A percentile compares a stretch with the other conserved stretches of the same genome.
phyloP scores from a whole-genome alignment of 371 early-diverging fungal species.

The Astathelohania contejeani region DNA sequence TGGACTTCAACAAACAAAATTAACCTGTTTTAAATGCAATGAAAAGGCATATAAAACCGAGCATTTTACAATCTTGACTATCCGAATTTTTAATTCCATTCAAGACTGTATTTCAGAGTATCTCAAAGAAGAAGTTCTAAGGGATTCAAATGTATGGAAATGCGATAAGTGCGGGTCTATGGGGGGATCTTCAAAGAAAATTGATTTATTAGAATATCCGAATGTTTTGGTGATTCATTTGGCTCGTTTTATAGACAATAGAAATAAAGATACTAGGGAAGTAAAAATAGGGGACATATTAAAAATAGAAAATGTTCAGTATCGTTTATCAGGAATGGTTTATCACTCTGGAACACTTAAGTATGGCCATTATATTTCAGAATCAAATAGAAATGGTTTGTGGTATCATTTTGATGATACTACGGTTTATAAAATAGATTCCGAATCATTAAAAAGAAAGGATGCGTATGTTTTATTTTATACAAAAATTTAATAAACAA shows the following conservation, averaged over 20 bases:
- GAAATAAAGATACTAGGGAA: slow-evolving; percentile 19
- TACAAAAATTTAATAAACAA: too few species aligned
- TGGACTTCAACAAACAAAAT: slow-evolving; percentile 16
- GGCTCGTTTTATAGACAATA: slow-evolving; percentile 24
- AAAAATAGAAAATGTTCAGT: background rate
- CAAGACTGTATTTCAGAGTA: background rate
- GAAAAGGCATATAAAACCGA: slow-evolving; percentile 1
- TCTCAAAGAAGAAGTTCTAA: slow-evolving; percentile 1
- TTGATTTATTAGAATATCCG: slow-evolving; percentile 11
- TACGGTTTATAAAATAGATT: background rate
- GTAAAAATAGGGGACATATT: slow-evolving; percentile 15
- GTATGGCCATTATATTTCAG: slow-evolving; percentile 37
- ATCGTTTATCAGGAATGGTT: slow-evolving; percentile 18
- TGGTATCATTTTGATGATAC: slow-evolving; percentile 39
- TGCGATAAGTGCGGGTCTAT: slow-evolving; percentile 10
- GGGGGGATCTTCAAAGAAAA: slow-evolving; percentile 6
- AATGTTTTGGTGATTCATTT: slow-evolving; percentile 29
- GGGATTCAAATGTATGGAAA: background rate
- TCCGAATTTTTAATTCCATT: background rate
- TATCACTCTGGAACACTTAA: slow-evolving; percentile 30
- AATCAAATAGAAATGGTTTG: slow-evolving; percentile 13
- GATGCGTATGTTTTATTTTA: slow-evolving; percentile 1
- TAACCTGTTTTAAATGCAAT: slow-evolving; percentile 10
- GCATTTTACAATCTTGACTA: background rate
- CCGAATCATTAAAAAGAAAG: background rate